Evolutionary conservation across 768 basidiomycete genomes (phyloP), one percentile per base, ranked within the genome.

Genomic region (Fibroporia radiculosa): DNA sequence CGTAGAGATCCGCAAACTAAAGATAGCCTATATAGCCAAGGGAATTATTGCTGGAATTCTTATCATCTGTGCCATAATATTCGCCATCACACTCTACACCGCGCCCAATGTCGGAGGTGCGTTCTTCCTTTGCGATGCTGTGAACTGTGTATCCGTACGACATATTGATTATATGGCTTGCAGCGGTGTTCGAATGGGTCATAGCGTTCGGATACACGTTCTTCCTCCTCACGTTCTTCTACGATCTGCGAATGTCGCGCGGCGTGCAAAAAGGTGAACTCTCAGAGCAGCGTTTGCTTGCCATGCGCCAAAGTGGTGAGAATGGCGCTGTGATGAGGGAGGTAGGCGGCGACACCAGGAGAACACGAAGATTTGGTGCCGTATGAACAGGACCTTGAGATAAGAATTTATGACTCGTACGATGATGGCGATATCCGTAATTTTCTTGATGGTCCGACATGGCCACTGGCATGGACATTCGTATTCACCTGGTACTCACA

Each of bases 131-230:
- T 40, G 16, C 31, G 23, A 13, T 18, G 16, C 3, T 32, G 11
- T 33, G 20, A 14, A 3, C 14, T 43, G 42, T 18, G 41, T 18
- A 13, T 20, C 28, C 25, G 1, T 12, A 12, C 41, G 19, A 5
- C 26, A 13, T n/a, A 14, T 12, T 20, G 10, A 22, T 31, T 34
- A 10, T 20, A 18, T 29, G 19, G 8, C 16, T 37, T 40, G 5
- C 45, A 78, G 83, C 72, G n/a, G 61, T 87, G 44, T 54, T 89
- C 6, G 87, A 90, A 60, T 90, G 86, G 86, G 56, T 61, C 0
- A 84, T 90, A 39, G 72, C 74, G 3, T 80, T 88, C 43, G 77
- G 82, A 6, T 87, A 79, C 60, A 80, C 80, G 4, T 71, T 84
- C 51, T 89, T 84, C 60, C 64, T 87, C 31, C 66, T 85, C 47